phyloP scores from a whole-genome alignment of 768 basidiomycete genomes.

The Lactarius hengduanensis region DNA sequence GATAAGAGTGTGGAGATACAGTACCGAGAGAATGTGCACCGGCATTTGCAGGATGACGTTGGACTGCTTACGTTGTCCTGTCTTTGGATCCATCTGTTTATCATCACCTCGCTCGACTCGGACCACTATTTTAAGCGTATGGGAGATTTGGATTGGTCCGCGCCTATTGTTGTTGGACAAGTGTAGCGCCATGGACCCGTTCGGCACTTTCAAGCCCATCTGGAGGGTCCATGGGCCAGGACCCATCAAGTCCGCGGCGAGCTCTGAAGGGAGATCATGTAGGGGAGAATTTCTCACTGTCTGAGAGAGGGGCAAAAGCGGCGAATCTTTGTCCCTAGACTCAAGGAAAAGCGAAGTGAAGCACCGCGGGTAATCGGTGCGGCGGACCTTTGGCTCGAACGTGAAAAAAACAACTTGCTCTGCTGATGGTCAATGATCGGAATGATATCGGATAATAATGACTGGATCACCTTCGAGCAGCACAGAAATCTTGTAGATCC shows the following conservation, averaged over 20 bases:
- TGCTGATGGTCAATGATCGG: constrained; percentile 35
- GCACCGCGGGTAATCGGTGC: constrained; percentile 56
- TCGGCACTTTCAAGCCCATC: constrained; percentile 64
- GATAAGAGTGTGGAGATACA: constrained; percentile 34
- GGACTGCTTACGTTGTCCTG: constrained; percentile 76
- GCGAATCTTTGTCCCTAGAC: constrained; percentile 32
- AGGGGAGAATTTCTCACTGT: constrained; percentile 74
- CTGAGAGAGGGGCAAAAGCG: constrained; percentile 63
- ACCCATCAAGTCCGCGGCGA: constrained; percentile 13
- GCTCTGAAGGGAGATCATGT: constrained; percentile 50
- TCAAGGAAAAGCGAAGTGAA: constrained; percentile 8
- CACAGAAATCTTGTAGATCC: constrained; percentile 69
- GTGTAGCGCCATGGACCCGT: constrained; percentile 53
- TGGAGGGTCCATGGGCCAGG: constrained; percentile 65
- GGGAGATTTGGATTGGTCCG: constrained; percentile 73
- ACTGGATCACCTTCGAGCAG: constrained; percentile 68
- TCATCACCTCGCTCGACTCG: constrained; percentile 84
- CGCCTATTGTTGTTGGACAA: constrained; percentile 79
- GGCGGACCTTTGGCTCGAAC: constrained; percentile 59
- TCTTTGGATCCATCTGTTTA: constrained; percentile 54
- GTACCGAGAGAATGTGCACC: constrained; percentile 80
- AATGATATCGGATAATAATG: constrained; percentile 1
- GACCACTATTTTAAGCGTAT: constrained; percentile 77
- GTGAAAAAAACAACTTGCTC: constrained; percentile 86
- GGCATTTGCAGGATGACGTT: constrained; percentile 87